Conservation (phyloP, 2,329 filamentous ascomycete species). For the Neofusicoccum cordaticola region DNA sequence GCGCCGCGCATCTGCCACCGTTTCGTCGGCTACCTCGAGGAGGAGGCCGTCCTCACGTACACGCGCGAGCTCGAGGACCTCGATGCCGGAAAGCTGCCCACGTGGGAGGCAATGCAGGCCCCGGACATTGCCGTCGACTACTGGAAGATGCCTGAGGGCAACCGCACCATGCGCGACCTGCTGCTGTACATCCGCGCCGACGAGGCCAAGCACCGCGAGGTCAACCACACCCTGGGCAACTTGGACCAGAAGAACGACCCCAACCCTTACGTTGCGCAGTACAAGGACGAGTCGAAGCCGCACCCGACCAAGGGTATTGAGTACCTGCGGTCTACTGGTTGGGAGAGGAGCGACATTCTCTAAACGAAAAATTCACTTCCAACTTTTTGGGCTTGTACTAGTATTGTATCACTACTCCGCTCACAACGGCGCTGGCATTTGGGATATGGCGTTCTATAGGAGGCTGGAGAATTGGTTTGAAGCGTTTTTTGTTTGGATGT, state of each 20-base stretch:
- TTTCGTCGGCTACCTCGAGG: constrained; percentile 95
- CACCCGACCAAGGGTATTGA: constrained; percentile 69
- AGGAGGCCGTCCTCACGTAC: constrained; percentile 95
- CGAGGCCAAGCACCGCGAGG: constrained; percentile 68
- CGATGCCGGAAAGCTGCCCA: constrained; percentile 76
- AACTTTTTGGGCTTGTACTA: neutral
- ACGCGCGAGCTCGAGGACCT: constrained; percentile 84
- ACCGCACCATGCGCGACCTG: constrained; percentile 79
- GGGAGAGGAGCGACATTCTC: constrained; percentile 69
- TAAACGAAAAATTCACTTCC: constrained; percentile 47
- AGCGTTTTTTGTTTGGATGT: neutral
- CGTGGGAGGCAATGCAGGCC: constrained; percentile 74
- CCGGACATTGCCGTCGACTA: constrained; percentile 89
- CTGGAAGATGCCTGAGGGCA: constrained; percentile 88
- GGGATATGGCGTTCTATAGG: neutral
- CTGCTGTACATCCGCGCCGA: constrained; percentile 73
- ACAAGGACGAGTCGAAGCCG: constrained; percentile 64
- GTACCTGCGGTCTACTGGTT: constrained; percentile 68
- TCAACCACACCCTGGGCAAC: constrained; percentile 93
- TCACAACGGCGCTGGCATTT: neutral
- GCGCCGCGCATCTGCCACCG: constrained; percentile 86
- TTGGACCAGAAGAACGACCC: constrained; percentile 81
- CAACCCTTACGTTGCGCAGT: constrained; percentile 85
- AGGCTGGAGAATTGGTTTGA: neutral
- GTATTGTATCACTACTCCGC: neutral